Evolutionary conservation across 805 yeast species (phyloP), one percentile per base, ranked within the genome.

Genomic region (Ogataea trehaloabstinens): DNA sequence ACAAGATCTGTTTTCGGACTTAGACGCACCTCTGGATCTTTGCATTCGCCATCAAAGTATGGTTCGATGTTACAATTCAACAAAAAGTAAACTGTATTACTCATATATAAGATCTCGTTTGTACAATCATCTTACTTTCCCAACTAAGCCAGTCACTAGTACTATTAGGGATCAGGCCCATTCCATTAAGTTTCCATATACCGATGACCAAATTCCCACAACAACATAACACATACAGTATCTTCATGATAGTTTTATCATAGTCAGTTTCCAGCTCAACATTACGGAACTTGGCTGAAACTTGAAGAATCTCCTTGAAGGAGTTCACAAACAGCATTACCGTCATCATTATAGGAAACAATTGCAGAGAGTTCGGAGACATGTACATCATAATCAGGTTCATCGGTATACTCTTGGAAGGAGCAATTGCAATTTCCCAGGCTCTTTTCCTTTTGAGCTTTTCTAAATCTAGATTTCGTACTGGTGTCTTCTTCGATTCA

Each of bases 101-200:
- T 17, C 18, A 19, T 21, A n/a, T n/a, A n/a, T n/a, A n/a, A n/a
- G n/a, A n/a, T 22, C 25, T 22, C 8, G 8, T 12, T 10, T 22
- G 12, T 22, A 22, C 61, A 4, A 37, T 42, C 3, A 68, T 49
- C 5, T 70, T 66, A 2, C 49, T 52, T 56, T 89, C 95, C 90
- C 95, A 90, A 5, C 88, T 80, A 13, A 91, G 65, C 98, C 98
- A 93, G 58, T 91, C 99, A 48, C 95, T 82, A 32, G 73, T 73
- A 25, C 80, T 82, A 51, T 84, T 86, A 17, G 99, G 99, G 42
- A 91, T 79, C 48, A 91, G 67, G 0, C 97, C 98, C 96, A 91
- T 86, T 17, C 73, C 68, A 51, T 85, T 80, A 42, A 93, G 66
- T 60, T 93, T 93, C 79, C 87, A 89, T 13, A 89, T 54, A 2